Evolutionary conservation across 768 basidiomycete genomes (phyloP), one percentile per base, ranked within the genome.

Genomic region (Phallus indusiatus): DNA sequence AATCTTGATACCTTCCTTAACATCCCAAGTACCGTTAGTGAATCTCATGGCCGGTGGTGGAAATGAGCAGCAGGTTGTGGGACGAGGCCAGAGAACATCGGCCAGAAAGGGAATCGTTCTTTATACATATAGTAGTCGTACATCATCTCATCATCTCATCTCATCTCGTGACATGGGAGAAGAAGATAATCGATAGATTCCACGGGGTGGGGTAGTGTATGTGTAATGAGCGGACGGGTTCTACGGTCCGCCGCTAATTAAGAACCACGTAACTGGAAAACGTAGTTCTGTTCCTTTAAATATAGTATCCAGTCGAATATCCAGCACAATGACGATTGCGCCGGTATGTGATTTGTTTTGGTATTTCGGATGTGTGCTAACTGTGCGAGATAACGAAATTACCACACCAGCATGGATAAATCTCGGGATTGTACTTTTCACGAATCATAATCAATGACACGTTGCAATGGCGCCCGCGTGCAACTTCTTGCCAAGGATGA

Each of bases 1-100:
- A 17, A 56, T 37, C 28, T 56, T 56, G 16, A 56, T 56, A 51
- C 55, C 55, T 28, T 56, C 55, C 21, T 56, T 56, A 35, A 56
- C 35, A 35, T 56, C 55, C 55, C 55, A 56, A 24, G 55, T 56
- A 11, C 55, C 55, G 28, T 56, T 56, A 12, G 55, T 56, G 55
- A 56, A 56, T 21, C 36, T 56, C 55, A 56, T 56, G 53, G 7
- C 14, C 12, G 12, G 42, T 12, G 42, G 42, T 42, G 2, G 12
- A 11, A 11, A 14, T 42, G 2, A 42, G 42, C 12, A 42, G 12
- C 2, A n/a, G 42, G 42, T 42, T n/a, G 42, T 42, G n/a, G 42
- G 42, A 3, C 4, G 42, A 42, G 12, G 42, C 42, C n/a, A 37
- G 28, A 28, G 28, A 7, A 28, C 7, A 28, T 2, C 28, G 28